Evolutionary conservation across 257 asterid species (phyloP).

Genomic region (Nicotiana undulata): DNA sequence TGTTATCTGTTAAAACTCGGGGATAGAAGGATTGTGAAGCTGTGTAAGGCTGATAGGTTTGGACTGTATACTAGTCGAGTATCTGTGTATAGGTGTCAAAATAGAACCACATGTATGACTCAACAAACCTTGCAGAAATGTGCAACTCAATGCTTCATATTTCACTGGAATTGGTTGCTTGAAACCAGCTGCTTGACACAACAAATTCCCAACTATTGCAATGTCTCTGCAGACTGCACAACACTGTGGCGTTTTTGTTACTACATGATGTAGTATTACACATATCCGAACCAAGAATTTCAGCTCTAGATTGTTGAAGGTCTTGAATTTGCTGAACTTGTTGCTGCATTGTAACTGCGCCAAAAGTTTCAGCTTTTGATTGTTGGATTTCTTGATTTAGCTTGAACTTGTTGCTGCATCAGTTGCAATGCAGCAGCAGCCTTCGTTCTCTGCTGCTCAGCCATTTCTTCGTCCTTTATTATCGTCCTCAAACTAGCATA

Average conservation of each 20-base stretch:
- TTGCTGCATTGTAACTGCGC: background rate
- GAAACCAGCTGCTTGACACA: conserved; percentile 27
- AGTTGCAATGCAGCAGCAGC: too few species aligned
- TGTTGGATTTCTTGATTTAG: background rate
- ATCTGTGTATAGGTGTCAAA: too few species aligned
- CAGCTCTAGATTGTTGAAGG: background rate
- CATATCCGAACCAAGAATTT: background rate
- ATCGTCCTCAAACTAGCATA: conserved; percentile 47
- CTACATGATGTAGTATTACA: background rate
- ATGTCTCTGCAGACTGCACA: conserved; percentile 34
- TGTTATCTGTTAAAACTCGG: too few species aligned
- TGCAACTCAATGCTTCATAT: conserved; percentile 34
- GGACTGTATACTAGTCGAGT: too few species aligned
- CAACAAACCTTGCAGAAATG: too few species aligned
- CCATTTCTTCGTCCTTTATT: conserved; percentile 3
- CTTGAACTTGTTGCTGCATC: conserved; percentile 10
- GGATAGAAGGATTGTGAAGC: too few species aligned
- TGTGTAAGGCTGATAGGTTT: too few species aligned
- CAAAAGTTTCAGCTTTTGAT: background rate
- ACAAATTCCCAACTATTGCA: conserved; percentile 26
- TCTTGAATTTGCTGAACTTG: conserved; percentile 8
- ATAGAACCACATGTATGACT: too few species aligned
- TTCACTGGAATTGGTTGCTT: conserved; percentile 25
- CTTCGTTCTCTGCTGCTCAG: too few species aligned
- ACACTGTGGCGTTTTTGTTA: conserved; percentile 9